Evolutionary conservation across 2,329 filamentous ascomycete genomes (phyloP), one percentile per base, ranked within the genome.

Genomic region (Cytospora schulzeri): DNA sequence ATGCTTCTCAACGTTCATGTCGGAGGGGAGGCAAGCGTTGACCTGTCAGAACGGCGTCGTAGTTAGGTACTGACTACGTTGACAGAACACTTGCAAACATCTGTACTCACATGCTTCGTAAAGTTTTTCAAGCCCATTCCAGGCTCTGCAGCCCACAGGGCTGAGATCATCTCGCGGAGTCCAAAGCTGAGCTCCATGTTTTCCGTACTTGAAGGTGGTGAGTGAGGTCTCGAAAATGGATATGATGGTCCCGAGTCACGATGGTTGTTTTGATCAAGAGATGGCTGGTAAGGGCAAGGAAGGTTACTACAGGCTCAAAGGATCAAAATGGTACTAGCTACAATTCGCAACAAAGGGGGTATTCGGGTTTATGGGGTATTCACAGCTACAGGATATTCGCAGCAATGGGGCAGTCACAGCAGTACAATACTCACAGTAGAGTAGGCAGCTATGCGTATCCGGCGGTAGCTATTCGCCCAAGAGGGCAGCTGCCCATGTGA

Each of bases 21-120:
- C 45, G 8, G 58, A 5, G 15, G 58, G 58, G 12, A 61, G 50
- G n/a, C 52, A 24, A 7, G 41, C n/a, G 51, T 61, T 61, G 51
- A 55, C 58, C 58, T 61, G 29, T 22, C 3, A 3, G 4, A n/a
- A 26, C 14, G 28, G 45, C 3, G 9, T 24, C 11, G 11, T 14
- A 22, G n/a, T 48, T 15, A 48, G n/a, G 1, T 24, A 24, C 7
- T 24, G 11, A 6, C 19, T 8, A 48, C 3, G 11, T 48, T 14
- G 45, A 11, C n/a, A 48, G 45, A 5, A 5, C 19, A 24, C 6
- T 48, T 48, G 45, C 11, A 22, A 22, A 22, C 5, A 3, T 48
- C 5, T 48, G 8, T 48, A 38, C 58, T 22, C 53, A 61, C 58
- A 35, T 31, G 33, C 2, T 9, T 31, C 6, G 58, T 54, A 31